phyloP scores from a whole-genome alignment of 306 rosid species.

The Vigna angularis region DNA sequence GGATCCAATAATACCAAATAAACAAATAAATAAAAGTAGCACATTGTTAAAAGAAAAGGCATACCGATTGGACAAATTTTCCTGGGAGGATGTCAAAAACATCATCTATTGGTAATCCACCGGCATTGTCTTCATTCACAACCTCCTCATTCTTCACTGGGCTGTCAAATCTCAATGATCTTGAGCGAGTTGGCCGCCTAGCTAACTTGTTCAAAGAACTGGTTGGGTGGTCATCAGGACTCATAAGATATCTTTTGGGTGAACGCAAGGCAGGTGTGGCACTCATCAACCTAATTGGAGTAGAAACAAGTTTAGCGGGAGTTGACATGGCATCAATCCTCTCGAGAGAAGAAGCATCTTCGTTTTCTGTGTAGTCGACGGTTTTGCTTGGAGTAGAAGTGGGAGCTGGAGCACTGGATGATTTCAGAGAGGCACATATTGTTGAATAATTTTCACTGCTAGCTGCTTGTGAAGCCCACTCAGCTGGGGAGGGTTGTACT shows the following conservation, averaged over 20 bases:
- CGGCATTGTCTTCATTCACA: conserved; percentile 39
- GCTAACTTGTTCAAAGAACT: conserved; percentile 57
- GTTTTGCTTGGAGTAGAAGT: conserved; percentile 59
- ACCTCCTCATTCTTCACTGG: conserved; percentile 59
- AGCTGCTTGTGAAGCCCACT: too few species aligned
- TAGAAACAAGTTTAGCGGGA: conserved; percentile 61
- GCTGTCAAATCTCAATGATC: conserved; percentile 74
- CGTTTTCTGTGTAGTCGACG: background rate
- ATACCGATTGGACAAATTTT: conserved; percentile 78
- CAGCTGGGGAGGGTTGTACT: background rate
- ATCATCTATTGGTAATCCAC: conserved; percentile 43
- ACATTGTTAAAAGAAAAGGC: conserved; percentile 28
- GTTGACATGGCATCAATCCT: conserved; percentile 44
- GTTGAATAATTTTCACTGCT: background rate
- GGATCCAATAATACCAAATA: background rate
- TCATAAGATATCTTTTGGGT: conserved; percentile 65
- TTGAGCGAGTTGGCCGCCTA: conserved; percentile 60
- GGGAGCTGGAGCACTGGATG: conserved; percentile 20
- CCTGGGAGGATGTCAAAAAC: conserved; percentile 65
- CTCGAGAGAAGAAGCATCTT: too few species aligned
- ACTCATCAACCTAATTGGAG: conserved; percentile 67
- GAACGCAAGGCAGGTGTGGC: conserved; percentile 63
- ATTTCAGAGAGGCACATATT: conserved; percentile 37
- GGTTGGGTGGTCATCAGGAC: conserved; percentile 54
- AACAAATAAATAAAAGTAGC: background rate